Conservation (phyloP, 257 asterid genomes). For the Penstemon newberryi region DNA sequence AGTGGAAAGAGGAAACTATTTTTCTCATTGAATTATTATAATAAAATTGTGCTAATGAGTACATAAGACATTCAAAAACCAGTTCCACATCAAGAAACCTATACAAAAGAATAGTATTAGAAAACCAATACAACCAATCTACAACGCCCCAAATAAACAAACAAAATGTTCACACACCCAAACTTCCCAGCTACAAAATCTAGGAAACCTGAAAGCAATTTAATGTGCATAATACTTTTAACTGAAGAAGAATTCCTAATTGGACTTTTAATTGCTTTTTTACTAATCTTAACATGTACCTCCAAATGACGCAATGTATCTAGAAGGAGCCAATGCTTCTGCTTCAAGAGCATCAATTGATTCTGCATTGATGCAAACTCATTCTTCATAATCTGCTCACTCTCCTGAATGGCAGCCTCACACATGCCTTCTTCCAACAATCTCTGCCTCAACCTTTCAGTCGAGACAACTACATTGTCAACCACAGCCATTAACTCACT, state of each 20-base stretch:
- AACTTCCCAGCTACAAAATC: slow-evolving; percentile 28
- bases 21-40: background rate
- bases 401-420: slow-evolving; percentile 71
- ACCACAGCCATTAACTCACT: slow-evolving; percentile 91
- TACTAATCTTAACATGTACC: slow-evolving; percentile 64
- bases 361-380: slow-evolving; percentile 81
- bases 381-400: slow-evolving; percentile 76
- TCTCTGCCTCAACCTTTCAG: slow-evolving; percentile 74
- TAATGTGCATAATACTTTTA: slow-evolving; percentile 33
- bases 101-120: slow-evolving; percentile 17
- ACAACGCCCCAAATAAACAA: slow-evolving; percentile 21
- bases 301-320: slow-evolving; percentile 92
- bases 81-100: slow-evolving; percentile 28
- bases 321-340: slow-evolving; percentile 77
- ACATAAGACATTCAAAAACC: background rate
- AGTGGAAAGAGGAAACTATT: background rate
- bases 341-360: slow-evolving; percentile 72
- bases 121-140: slow-evolving; percentile 17
- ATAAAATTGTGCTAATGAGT: background rate
- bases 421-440: slow-evolving; percentile 70
- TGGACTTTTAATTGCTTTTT: slow-evolving; percentile 40
- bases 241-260: slow-evolving; percentile 41
- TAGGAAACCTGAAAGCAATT: slow-evolving; percentile 32
- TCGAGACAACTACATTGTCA: slow-evolving; percentile 62
- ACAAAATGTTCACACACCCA: slow-evolving; percentile 30